A percentile compares a stretch with the other conserved stretches of the same genome.
phyloP scores from a whole-genome alignment of 331 rosid species.

The Quercus tomentella region DNA sequence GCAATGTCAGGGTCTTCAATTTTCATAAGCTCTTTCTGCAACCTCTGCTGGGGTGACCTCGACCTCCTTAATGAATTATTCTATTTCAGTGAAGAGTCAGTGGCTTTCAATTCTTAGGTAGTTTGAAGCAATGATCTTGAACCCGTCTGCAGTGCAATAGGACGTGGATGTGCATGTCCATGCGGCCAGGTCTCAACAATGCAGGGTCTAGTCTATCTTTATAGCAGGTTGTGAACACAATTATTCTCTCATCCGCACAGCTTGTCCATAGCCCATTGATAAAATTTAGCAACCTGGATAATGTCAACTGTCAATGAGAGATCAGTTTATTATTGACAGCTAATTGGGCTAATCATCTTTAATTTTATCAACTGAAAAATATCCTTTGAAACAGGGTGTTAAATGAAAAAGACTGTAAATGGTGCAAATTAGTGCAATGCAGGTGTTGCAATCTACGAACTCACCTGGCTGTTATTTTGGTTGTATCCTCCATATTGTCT shows the following conservation, averaged over 20 bases:
- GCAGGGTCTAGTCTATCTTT: slow-evolving; percentile 35
- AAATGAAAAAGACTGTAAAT: background rate
- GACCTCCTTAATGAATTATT: slow-evolving; percentile 18
- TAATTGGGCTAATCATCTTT: background rate
- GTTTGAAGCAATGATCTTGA: slow-evolving; percentile 32
- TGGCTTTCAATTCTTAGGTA: slow-evolving; percentile 18
- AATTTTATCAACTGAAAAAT: background rate
- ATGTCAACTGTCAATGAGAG: slow-evolving; percentile 5
- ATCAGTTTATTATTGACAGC: background rate
- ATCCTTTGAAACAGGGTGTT: background rate
- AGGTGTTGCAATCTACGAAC: background rate
- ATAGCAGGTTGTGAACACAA: slow-evolving; percentile 24
- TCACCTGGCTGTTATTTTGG: slow-evolving; percentile 19
- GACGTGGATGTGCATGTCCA: slow-evolving; percentile 41
- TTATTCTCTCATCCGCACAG: slow-evolving; percentile 28
- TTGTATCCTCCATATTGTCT: slow-evolving; percentile 2
- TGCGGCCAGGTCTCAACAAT: slow-evolving; percentile 44
- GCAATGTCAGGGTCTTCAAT: slow-evolving; percentile 18
- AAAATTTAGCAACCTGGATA: slow-evolving; percentile 23
- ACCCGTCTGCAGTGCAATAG: slow-evolving; percentile 24
- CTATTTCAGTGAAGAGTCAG: slow-evolving; percentile 8
- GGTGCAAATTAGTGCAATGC: background rate
- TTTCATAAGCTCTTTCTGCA: slow-evolving; percentile 36
- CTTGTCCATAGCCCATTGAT: slow-evolving; percentile 29
- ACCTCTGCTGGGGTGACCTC: slow-evolving; percentile 35